Evolutionary conservation across 2,329 filamentous ascomycete genomes (phyloP).

Genomic region (Tolypocladium amazonense): DNA sequence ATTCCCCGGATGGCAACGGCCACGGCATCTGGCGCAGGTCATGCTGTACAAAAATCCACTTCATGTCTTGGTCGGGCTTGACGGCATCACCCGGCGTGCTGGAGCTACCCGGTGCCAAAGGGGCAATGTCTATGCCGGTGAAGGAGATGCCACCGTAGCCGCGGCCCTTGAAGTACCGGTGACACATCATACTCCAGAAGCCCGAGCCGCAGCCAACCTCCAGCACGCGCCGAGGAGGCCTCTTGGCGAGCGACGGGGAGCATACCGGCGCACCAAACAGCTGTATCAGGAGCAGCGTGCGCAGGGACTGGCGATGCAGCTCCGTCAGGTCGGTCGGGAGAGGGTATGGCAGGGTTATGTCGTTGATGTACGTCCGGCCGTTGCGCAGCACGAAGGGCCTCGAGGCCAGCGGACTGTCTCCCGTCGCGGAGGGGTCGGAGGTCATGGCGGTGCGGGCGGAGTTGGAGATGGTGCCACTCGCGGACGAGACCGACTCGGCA

Average conservation of each 20-base stretch:
- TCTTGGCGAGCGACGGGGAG: slow-evolving; percentile 53
- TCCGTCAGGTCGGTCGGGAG: slow-evolving; percentile 80
- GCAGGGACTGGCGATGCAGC: slow-evolving; percentile 76
- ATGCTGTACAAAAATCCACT: slow-evolving; percentile 83
- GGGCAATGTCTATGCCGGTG: slow-evolving; percentile 72
- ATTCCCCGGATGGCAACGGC: slow-evolving; percentile 70
- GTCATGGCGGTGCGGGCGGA: slow-evolving; percentile 36
- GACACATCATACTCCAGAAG: slow-evolving; percentile 84
- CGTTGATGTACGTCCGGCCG: slow-evolving; percentile 73
- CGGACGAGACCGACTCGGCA: slow-evolving; percentile 35
- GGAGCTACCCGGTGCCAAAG: slow-evolving; percentile 42
- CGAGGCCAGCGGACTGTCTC: slow-evolving; percentile 25
- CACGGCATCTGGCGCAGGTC: slow-evolving; percentile 67
- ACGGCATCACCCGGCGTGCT: slow-evolving; percentile 21
- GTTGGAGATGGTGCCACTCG: slow-evolving; percentile 30
- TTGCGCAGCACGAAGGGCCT: slow-evolving; percentile 61
- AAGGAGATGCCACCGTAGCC: slow-evolving; percentile 65
- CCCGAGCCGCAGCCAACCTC: slow-evolving; percentile 82
- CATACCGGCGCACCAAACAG: slow-evolving; percentile 74
- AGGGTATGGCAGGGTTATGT: slow-evolving; percentile 64
- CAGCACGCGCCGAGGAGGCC: slow-evolving; percentile 65
- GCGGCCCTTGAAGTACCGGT: slow-evolving; percentile 62
- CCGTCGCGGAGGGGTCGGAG: slow-evolving; percentile 34
- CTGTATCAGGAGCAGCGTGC: slow-evolving; percentile 70
- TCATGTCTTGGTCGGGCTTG: slow-evolving; percentile 60